Conservation (phyloP, 257 asterid species). For the Jaltomata sinuosa region DNA sequence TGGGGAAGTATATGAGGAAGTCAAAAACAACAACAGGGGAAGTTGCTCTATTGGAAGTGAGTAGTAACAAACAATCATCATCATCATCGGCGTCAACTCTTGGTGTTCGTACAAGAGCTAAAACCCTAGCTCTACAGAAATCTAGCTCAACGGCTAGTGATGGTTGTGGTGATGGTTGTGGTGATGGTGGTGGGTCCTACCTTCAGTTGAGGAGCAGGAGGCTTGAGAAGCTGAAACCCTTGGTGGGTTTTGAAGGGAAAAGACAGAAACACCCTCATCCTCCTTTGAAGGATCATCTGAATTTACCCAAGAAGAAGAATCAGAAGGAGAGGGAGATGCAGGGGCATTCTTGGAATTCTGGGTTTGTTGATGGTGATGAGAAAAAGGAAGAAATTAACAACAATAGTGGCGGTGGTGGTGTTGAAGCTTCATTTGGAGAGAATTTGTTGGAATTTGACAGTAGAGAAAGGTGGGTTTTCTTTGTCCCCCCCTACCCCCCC, state of each 20-base stretch:
- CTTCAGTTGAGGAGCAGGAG: constrained; percentile 24
- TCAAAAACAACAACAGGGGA: constrained; percentile 4
- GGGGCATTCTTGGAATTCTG: not conserved
- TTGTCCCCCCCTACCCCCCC: too few species aligned
- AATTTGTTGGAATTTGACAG: constrained; percentile 18
- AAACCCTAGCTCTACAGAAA: constrained; percentile 17
- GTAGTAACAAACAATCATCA: too few species aligned
- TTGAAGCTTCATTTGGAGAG: constrained; percentile 18
- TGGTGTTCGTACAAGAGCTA: constrained; percentile 34
- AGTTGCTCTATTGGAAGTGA: constrained; percentile 6
- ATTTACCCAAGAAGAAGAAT: too few species aligned
- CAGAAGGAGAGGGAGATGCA: not conserved
- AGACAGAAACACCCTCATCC: constrained; percentile 6
- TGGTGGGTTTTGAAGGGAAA: not conserved
- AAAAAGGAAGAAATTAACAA: not conserved
- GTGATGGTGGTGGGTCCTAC: constrained; percentile 14
- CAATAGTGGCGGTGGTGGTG: not conserved
- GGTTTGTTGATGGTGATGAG: not conserved
- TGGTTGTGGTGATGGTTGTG: not conserved
- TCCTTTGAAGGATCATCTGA: constrained; percentile 13
- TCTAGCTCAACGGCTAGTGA: not conserved
- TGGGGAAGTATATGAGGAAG: constrained; percentile 34
- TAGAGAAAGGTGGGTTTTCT: constrained; percentile 16
- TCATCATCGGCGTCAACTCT: too few species aligned
- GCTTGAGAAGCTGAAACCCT: constrained; percentile 14